Conservation (phyloP, 2,329 filamentous ascomycete species). For the Claviceps humidiphila region DNA sequence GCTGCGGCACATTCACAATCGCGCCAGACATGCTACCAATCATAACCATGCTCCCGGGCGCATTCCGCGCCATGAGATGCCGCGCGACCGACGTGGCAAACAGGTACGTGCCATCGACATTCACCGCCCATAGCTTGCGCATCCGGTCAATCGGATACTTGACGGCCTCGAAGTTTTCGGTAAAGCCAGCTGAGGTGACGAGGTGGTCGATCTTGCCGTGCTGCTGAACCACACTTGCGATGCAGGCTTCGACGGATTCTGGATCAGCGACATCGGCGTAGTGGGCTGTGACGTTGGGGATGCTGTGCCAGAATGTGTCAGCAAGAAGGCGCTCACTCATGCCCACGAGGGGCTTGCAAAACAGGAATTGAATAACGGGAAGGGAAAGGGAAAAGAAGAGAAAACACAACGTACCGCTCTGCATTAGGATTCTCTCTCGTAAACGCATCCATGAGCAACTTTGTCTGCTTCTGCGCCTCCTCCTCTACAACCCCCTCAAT, state of each 20-base stretch:
- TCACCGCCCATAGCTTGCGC: conserved; percentile 87
- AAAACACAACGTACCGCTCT: conserved; percentile 36
- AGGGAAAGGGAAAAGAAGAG: too few relatives aligned
- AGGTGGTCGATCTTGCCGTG: conserved; percentile 83
- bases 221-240: conserved; percentile 41
- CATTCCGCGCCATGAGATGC: conserved; percentile 73
- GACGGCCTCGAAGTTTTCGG: conserved; percentile 87
- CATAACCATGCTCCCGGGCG: conserved; percentile 76
- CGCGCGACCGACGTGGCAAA: conserved; percentile 76
- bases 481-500: conserved; percentile 42
- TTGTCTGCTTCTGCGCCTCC: conserved; percentile 66
- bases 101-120: conserved; percentile 83
- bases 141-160: conserved; percentile 84
- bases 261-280: conserved; percentile 76
- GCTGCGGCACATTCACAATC: conserved; percentile 92
- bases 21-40: conserved; percentile 90
- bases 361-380: not conserved
- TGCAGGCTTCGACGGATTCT: conserved; percentile 60
- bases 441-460: conserved; percentile 62
- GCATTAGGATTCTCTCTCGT: conserved; percentile 65
- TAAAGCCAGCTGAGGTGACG: conserved; percentile 93
- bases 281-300: conserved; percentile 79
- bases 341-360: not conserved
- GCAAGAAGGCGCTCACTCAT: not conserved
- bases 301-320: conserved; percentile 16